phyloP scores from a whole-genome alignment of 129 eudicot genomes.

The Saussurea involucrata region DNA sequence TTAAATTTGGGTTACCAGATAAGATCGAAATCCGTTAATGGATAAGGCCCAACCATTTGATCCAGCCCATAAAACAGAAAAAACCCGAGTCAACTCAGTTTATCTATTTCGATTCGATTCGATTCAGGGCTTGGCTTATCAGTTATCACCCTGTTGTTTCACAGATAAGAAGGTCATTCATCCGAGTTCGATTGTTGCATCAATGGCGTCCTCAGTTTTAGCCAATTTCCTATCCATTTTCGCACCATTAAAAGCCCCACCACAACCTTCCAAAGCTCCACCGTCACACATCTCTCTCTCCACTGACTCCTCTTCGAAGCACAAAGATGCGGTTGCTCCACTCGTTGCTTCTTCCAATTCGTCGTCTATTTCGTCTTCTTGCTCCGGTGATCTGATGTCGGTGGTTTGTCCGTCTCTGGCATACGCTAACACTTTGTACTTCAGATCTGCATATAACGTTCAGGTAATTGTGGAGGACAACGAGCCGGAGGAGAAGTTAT shows the following conservation, averaged over 20 bases:
- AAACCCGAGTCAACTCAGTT: slow-evolving; percentile 32
- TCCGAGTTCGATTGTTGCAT: not conserved
- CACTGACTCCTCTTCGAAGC: slow-evolving; percentile 19
- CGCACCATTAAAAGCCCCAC: slow-evolving; percentile 51
- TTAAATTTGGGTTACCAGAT: not conserved
- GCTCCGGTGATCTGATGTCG: slow-evolving; percentile 49
- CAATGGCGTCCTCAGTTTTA: slow-evolving; percentile 61
- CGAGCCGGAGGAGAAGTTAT: slow-evolving; percentile 74
- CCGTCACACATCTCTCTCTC: slow-evolving; percentile 34
- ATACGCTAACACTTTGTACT: slow-evolving; percentile 65
- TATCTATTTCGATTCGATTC: slow-evolving; percentile 23
- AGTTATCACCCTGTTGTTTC: not conserved
- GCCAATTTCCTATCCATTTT: slow-evolving; percentile 64
- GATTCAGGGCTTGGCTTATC: not conserved
- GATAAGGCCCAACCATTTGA: not conserved
- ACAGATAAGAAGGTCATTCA: slow-evolving; percentile 7
- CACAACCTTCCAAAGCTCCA: slow-evolving; percentile 34
- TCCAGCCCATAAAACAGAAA: slow-evolving; percentile 1
- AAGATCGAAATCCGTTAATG: not conserved
- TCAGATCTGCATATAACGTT: slow-evolving; percentile 63
- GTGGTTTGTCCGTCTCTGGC: slow-evolving; percentile 83
- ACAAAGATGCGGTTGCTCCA: slow-evolving; percentile 34
- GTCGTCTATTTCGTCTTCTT: slow-evolving; percentile 6
- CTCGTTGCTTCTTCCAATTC: slow-evolving; percentile 26
- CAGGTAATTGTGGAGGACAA: slow-evolving; percentile 79